A percentile compares a stretch with the other conserved stretches of the same genome.
Conservation (phyloP, 2,329 filamentous ascomycete genomes). For the Xylariaceae sp. region DNA sequence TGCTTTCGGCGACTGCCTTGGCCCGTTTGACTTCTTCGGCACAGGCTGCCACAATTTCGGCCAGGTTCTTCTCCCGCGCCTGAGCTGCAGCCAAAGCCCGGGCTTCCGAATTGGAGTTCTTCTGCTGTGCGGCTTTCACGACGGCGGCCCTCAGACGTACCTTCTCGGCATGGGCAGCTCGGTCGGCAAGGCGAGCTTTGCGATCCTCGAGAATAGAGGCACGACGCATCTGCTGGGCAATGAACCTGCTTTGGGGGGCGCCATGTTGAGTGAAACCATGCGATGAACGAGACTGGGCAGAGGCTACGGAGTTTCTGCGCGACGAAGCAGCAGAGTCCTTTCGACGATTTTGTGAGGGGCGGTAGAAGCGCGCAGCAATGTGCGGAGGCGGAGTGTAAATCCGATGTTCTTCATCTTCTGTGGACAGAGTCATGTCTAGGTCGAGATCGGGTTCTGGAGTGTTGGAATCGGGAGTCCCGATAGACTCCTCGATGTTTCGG, state of each 20-base stretch:
- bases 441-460: constrained; percentile 41
- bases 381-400: constrained; percentile 73
- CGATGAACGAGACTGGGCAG: constrained; percentile 74
- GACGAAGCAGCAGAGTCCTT: constrained; percentile 81
- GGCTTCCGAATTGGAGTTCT: constrained; percentile 74
- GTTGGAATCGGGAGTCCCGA: constrained; percentile 41
- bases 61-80: constrained; percentile 79
- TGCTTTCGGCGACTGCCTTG: constrained; percentile 81
- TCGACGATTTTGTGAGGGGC: constrained; percentile 68
- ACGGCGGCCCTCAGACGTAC: constrained; percentile 78
- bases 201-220: constrained; percentile 82
- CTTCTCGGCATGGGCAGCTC: constrained; percentile 83
- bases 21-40: constrained; percentile 84
- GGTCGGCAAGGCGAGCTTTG: constrained; percentile 78
- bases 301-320: constrained; percentile 80
- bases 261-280: constrained; percentile 61
- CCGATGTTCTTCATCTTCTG: constrained; percentile 46
- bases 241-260: constrained; percentile 74
- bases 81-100: constrained; percentile 78
- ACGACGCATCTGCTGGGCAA: constrained; percentile 80
- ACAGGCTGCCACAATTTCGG: constrained; percentile 80
- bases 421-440: constrained; percentile 39
- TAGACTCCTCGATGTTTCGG: constrained; percentile 48
- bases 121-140: constrained; percentile 72
- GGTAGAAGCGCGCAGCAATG: constrained; percentile 80